Evolutionary conservation across 176 grass and related monocot species (phyloP).

Genomic region (Paspalum notatum): DNA sequence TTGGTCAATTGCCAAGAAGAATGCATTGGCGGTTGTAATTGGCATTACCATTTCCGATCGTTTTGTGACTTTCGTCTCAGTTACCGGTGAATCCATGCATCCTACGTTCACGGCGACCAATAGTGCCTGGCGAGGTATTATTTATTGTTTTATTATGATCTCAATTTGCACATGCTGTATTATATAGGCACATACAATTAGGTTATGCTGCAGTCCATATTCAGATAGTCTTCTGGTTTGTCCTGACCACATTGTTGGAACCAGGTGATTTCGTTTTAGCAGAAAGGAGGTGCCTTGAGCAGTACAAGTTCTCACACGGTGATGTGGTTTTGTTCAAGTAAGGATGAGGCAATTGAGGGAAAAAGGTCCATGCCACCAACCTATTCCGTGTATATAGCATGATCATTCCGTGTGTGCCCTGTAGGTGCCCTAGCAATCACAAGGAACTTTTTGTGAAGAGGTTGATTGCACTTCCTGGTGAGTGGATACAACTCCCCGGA

Average conservation of each 20-base stretch:
- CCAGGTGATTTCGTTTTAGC: constrained; percentile 64
- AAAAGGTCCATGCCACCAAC: background rate
- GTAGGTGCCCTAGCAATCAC: constrained; percentile 68
- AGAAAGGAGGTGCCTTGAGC: constrained; percentile 60
- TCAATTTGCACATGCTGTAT: constrained; percentile 28
- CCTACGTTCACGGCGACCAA: constrained; percentile 68
- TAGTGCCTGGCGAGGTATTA: constrained; percentile 45
- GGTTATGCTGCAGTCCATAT: background rate
- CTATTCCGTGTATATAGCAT: background rate
- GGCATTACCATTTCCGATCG: constrained; percentile 67
- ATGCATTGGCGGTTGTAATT: constrained; percentile 30
- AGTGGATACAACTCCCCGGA: constrained; percentile 68
- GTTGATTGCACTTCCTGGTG: constrained; percentile 84
- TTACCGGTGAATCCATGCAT: constrained; percentile 76
- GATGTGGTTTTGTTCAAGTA: constrained; percentile 83
- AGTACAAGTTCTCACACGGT: constrained; percentile 78
- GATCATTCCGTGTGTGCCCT: constrained; percentile 9
- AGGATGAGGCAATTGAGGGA: background rate
- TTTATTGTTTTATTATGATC: background rate
- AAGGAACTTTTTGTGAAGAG: constrained; percentile 66
- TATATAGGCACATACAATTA: background rate
- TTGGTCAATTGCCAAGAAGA: constrained; percentile 55
- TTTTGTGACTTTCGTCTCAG: constrained; percentile 33
- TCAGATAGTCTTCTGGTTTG: constrained; percentile 23
- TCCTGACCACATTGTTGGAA: constrained; percentile 58